These are phyloP conservation scores for Colletotrichum spaethianum DNA, from an alignment of 2,329 filamentous ascomycete genomes.

Conservation along the genomic window DNA sequence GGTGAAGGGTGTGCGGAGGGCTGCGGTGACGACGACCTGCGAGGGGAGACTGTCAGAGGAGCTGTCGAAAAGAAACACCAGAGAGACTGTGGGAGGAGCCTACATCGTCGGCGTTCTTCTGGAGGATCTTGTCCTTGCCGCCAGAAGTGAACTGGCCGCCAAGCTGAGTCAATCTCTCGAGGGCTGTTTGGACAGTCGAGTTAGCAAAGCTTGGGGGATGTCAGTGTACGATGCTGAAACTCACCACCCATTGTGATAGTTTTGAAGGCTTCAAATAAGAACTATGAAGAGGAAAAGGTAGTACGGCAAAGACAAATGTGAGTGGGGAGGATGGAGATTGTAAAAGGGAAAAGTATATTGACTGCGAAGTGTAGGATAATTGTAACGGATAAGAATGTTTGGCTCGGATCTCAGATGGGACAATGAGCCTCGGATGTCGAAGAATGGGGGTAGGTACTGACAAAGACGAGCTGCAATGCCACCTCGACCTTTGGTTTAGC, in stretches of 20 bases:
- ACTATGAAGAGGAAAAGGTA: neutral
- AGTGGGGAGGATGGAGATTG: neutral
- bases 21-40: conserved; percentile 91
- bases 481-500: neutral
- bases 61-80: neutral
- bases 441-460: neutral
- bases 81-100: conserved; percentile 21
- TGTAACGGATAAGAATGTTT: conserved; percentile 4
- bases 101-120: conserved; percentile 79
- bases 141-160: conserved; percentile 71
- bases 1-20: conserved; percentile 91
- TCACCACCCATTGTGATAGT: conserved; percentile 55
- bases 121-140: conserved; percentile 69
- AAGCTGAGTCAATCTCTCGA: conserved; percentile 72
- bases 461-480: conserved; percentile 18
- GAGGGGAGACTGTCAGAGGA: conserved; percentile 45
- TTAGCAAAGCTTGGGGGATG: neutral
- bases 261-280: conserved; percentile 25
- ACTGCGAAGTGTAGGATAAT: neutral
- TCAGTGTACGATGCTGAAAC: conserved; percentile 44
- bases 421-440: conserved; percentile 40
- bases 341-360: conserved; percentile 21
- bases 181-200: conserved; percentile 54
- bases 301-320: neutral
- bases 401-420: conserved; percentile 30